These are phyloP conservation scores for Trypanosoma scelopori DNA, from an alignment of 208 protist genomes.

Conservation along the genomic window DNA sequence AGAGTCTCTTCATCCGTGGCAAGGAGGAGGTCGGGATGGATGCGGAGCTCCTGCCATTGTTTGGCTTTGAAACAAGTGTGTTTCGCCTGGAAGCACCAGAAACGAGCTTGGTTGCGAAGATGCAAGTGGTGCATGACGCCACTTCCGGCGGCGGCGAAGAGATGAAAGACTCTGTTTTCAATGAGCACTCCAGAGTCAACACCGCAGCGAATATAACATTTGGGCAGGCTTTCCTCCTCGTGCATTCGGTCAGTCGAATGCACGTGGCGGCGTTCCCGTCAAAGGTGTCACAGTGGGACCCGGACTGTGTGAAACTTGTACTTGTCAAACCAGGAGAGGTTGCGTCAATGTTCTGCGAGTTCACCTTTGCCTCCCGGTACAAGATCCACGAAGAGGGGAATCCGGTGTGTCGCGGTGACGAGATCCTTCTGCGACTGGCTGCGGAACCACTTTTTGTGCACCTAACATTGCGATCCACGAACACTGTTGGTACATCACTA, in stretches of 20 bases:
- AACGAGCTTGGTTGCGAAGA: slow-evolving; percentile 21
- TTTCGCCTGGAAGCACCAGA: slow-evolving; percentile 52
- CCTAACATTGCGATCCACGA: slow-evolving; percentile 35
- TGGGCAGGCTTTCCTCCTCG: slow-evolving; percentile 57
- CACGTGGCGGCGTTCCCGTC: slow-evolving; percentile 58
- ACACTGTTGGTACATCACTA: not conserved
- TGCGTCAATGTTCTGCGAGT: slow-evolving; percentile 45
- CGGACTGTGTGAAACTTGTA: slow-evolving; percentile 62
- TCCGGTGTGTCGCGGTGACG: slow-evolving; percentile 53
- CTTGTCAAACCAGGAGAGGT: slow-evolving; percentile 47
- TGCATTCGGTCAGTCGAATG: slow-evolving; percentile 57
- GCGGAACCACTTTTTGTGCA: slow-evolving; percentile 62
- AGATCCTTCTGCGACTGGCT: slow-evolving; percentile 58
- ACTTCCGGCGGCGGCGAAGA: not conserved
- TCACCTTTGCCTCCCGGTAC: slow-evolving; percentile 69
- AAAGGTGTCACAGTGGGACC: slow-evolving; percentile 57
- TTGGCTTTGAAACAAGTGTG: slow-evolving; percentile 53
- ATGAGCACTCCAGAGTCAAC: slow-evolving; percentile 31
- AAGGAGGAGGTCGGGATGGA: slow-evolving; percentile 36
- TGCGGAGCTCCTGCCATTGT: slow-evolving; percentile 51
- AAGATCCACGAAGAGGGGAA: slow-evolving; percentile 77
- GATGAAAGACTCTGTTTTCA: slow-evolving; percentile 11
- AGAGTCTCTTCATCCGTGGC: slow-evolving; percentile 49
- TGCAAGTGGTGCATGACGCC: not conserved
- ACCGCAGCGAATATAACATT: slow-evolving; percentile 54